Evolutionary conservation across 1,284 basidiomycete genomes (phyloP), one percentile per base, ranked within the genome.

Genomic region (Bjerkandera adusta): DNA sequence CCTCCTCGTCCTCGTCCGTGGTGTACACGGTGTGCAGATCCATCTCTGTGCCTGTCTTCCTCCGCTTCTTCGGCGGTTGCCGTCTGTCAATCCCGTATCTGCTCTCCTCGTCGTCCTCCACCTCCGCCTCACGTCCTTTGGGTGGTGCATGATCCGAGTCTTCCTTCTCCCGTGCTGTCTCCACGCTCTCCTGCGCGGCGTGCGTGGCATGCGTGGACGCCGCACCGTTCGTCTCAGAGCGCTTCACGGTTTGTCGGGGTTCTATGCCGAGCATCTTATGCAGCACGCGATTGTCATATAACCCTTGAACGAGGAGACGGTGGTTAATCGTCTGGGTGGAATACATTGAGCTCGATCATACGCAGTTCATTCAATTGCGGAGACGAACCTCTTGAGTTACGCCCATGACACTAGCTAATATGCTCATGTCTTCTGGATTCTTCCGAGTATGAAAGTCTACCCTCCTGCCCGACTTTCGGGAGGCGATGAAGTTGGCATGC

Each of bases 341-440:
- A 24, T 27, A 27, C 4, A n/a, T 10, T 20, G 16, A 34, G 3
- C 24, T 21, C 20, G 21, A 29, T 36, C 15, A 26, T 29, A 25
- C 25, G 4, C 6, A 27, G 12, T 25, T 27, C 36, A 11, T 15
- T 41, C 12, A 13, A 26, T 15, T n/a, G 25, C 11, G n/a, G 18
- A 15, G 6, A 60, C 80, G 57, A 51, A 91, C 90, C 72, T 93
- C 87, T 58, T 87, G 84, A 1, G 87, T 85, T 4, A 96, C 79
- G 26, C 88, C 88, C 70, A 97, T 75, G 20, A 97, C 81, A 38
- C 77, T 84, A 2, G 83, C 80, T 18, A 97, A 66, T 39, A 97
- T 83, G 59, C 89, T 92, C 75, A 89, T 73, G 37, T 86, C 83
- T 42, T 84, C 81, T 1, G 77, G 71, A 36, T 80, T 71, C 51